phyloP scores from a whole-genome alignment of 768 basidiomycete genomes.

The Leccinum truebloodii region DNA sequence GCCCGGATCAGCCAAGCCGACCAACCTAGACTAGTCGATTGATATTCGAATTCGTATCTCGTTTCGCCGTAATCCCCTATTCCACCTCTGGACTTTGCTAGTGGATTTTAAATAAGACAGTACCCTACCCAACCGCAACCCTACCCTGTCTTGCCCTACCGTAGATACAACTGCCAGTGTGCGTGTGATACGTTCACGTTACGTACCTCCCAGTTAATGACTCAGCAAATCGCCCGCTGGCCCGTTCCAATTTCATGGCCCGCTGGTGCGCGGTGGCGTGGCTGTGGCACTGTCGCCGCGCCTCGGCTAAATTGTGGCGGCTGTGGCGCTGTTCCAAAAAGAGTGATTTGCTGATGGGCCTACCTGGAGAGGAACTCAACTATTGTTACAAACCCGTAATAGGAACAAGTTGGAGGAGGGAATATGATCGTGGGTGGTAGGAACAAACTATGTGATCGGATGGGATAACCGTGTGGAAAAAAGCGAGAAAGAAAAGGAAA shows the following conservation, averaged over 20 bases:
- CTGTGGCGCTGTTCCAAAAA: too few species aligned
- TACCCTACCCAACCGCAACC: background rate
- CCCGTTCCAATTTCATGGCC: too few species aligned
- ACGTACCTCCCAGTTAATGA: background rate
- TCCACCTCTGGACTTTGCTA: background rate
- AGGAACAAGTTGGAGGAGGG: constrained; percentile 24
- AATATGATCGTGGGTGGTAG: constrained; percentile 17
- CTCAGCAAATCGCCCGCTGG: too few species aligned
- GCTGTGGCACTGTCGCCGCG: too few species aligned
- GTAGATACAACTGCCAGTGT: too few species aligned
- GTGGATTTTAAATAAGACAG: background rate
- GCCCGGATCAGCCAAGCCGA: background rate
- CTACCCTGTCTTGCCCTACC: background rate
- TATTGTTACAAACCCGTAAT: constrained; percentile 35
- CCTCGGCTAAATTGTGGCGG: too few species aligned
- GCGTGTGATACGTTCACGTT: too few species aligned
- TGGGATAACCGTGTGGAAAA: constrained; percentile 10
- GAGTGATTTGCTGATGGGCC: too few species aligned
- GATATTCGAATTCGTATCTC: background rate
- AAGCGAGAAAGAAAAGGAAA: background rate
- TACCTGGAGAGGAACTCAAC: constrained; percentile 21
- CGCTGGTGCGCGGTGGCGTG: too few species aligned
- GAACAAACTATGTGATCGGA: constrained; percentile 19
- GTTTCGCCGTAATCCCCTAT: background rate
- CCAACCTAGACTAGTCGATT: background rate